phyloP scores from a whole-genome alignment of 1,284 basidiomycete species.

The Rhizoctonia solani region DNA sequence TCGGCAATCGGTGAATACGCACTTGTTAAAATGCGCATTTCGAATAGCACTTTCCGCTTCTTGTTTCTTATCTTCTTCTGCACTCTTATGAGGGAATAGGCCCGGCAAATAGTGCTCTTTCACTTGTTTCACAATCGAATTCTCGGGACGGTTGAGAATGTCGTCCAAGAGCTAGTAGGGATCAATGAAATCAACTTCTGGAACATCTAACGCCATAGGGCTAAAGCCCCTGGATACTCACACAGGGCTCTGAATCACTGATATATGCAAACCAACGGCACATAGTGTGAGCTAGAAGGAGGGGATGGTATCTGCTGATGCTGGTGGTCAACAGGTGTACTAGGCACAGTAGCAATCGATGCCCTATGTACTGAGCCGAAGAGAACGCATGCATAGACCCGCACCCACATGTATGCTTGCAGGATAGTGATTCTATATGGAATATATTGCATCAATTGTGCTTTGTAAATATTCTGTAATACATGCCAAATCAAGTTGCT shows the following conservation, averaged over 20 bases:
- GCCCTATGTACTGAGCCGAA: neutral
- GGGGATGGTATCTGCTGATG: neutral
- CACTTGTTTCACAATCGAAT: conserved; percentile 48
- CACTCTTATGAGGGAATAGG: conserved; percentile 40
- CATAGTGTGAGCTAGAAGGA: conserved; percentile 29
- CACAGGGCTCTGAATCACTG: conserved; percentile 44
- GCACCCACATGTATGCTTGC: no score
- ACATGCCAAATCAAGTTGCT: conserved; percentile 1
- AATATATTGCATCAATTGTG: no score
- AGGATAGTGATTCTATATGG: no score
- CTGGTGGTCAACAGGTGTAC: neutral
- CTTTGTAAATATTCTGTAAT: conserved; percentile 32
- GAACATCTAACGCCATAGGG: neutral
- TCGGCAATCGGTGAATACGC: neutral
- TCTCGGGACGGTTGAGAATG: conserved; percentile 46
- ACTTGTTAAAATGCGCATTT: conserved; percentile 45
- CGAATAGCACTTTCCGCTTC: conserved; percentile 42
- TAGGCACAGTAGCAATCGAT: neutral
- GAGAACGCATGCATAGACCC: neutral
- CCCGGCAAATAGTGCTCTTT: conserved; percentile 48
- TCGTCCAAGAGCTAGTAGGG: conserved; percentile 46
- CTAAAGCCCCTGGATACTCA: conserved; percentile 25
- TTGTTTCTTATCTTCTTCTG: conserved; percentile 41
- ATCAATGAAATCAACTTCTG: neutral
- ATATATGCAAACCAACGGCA: conserved; percentile 51